A percentile compares a stretch with the other conserved stretches of the same genome.
phyloP scores from a whole-genome alignment of 768 basidiomycete species.

The Chalciporus piperatus region DNA sequence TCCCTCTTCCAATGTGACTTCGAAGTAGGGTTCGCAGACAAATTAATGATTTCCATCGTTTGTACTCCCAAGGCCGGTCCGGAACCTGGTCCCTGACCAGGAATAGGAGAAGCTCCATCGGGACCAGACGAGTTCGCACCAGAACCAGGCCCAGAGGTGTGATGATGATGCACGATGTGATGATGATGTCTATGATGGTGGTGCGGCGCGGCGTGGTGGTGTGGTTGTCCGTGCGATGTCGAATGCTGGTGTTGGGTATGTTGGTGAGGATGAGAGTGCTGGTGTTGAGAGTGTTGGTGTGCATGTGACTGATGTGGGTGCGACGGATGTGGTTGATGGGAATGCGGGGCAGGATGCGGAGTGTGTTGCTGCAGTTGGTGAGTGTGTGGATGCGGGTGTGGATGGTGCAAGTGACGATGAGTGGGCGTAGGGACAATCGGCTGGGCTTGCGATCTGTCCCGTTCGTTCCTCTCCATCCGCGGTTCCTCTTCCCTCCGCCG shows the following conservation, averaged over 20 bases:
- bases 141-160: slow-evolving; percentile 35
- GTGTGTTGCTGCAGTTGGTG: slow-evolving; percentile 31
- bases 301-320: slow-evolving; percentile 31
- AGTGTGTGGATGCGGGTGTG: slow-evolving; percentile 33
- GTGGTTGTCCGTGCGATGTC: slow-evolving; percentile 26
- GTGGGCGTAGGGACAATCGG: slow-evolving; percentile 19
- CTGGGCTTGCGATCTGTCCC: slow-evolving; percentile 26
- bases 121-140: slow-evolving; percentile 25
- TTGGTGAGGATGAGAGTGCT: slow-evolving; percentile 14
- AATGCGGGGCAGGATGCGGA: slow-evolving; percentile 8
- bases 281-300: slow-evolving; percentile 35
- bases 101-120: slow-evolving; percentile 30
- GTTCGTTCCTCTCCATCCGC: slow-evolving; percentile 21
- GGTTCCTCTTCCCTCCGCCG: slow-evolving; percentile 37
- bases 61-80: slow-evolving; percentile 37
- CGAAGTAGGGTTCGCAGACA: slow-evolving; percentile 34
- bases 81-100: slow-evolving; percentile 33
- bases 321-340: slow-evolving; percentile 26
- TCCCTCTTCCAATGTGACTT: slow-evolving; percentile 42
- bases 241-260: slow-evolving; percentile 31
- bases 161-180: slow-evolving; percentile 51
- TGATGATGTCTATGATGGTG: slow-evolving; percentile 44
- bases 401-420: slow-evolving; percentile 33
- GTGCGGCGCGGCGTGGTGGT: slow-evolving; percentile 28
- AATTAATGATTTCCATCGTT: slow-evolving; percentile 51